Conservation (phyloP, 2,329 filamentous ascomycete species). For the Pyrenochaeta sp. region DNA sequence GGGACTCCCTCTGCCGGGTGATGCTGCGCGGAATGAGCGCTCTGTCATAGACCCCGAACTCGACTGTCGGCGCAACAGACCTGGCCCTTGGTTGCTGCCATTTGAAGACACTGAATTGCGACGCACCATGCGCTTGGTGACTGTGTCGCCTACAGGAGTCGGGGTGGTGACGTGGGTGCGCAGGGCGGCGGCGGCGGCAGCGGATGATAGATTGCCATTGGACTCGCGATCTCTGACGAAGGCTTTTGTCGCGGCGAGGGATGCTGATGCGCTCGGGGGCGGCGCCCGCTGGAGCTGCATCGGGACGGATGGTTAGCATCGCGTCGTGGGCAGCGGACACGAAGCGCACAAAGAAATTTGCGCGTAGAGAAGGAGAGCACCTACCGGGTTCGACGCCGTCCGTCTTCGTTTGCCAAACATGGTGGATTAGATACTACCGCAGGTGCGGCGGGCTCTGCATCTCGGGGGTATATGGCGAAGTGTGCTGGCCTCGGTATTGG, state of each 20-base stretch:
- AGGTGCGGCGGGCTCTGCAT: conserved; percentile 36
- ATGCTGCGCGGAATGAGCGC: conserved; percentile 84
- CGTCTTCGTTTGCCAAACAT: conserved; percentile 46
- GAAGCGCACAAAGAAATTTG: conserved; percentile 4
- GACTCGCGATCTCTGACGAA: conserved; percentile 74
- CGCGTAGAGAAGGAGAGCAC: conserved; percentile 17
- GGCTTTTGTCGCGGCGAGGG: conserved; percentile 81
- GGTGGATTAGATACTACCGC: conserved; percentile 34
- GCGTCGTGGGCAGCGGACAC: conserved; percentile 5
- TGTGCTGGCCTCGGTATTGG: conserved; percentile 13
- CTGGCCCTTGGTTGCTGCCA: conserved; percentile 56
- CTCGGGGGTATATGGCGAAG: conserved; percentile 12
- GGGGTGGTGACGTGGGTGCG: conserved; percentile 80
- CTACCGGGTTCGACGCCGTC: conserved; percentile 46
- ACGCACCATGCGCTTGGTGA: conserved; percentile 84
- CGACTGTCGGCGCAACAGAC: conserved; percentile 57
- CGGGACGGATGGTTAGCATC: conserved; percentile 28
- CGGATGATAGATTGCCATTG: conserved; percentile 75
- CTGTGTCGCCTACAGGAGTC: conserved; percentile 79
- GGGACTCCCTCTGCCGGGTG: conserved; percentile 48
- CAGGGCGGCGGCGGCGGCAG: conserved; percentile 86
- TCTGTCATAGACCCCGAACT: conserved; percentile 86
- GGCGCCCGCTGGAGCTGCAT: conserved; percentile 41
- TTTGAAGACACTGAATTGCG: conserved; percentile 77
- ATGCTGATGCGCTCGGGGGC: conserved; percentile 72